Evolutionary conservation across 495 filamentous ascomycete species (phyloP).

Genomic region (Tuber magnatum): DNA sequence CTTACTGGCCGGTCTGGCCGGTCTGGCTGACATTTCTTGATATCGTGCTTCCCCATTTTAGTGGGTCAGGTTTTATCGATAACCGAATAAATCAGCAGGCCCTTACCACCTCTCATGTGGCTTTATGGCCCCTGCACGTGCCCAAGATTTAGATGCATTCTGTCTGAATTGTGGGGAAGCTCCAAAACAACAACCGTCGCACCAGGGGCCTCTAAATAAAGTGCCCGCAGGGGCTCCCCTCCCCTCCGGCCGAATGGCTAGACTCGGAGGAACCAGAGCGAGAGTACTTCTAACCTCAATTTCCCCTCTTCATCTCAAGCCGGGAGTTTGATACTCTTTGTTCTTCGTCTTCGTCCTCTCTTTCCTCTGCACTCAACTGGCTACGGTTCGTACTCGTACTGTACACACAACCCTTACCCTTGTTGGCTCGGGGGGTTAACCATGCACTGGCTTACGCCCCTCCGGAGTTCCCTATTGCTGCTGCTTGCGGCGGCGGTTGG

Average conservation of each 20-base stretch:
- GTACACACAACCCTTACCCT: not conserved
- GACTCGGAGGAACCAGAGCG: not conserved
- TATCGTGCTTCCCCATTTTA: not conserved
- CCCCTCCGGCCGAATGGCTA: not conserved
- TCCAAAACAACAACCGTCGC: not conserved
- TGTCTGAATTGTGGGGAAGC: not conserved
- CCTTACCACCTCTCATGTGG: not conserved
- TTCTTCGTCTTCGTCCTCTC: not conserved
- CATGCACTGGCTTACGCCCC: not conserved
- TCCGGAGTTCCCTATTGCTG: not conserved
- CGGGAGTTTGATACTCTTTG: not conserved
- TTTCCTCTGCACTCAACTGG: not conserved
- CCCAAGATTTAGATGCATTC: not conserved
- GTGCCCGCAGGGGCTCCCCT: not conserved
- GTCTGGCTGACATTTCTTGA: not conserved
- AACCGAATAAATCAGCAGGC: not conserved
- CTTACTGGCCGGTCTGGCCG: not conserved
- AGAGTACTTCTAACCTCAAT: not conserved
- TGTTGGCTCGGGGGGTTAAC: not conserved
- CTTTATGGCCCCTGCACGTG: not conserved
- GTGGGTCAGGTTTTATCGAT: constrained; percentile 2
- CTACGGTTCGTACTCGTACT: not conserved
- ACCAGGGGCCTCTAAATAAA: not conserved
- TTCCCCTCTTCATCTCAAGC: not conserved
- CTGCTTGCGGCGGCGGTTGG: not conserved